These are phyloP conservation scores for Amanita subjunquillea DNA, from an alignment of 768 basidiomycete species.

Conservation along the genomic window DNA sequence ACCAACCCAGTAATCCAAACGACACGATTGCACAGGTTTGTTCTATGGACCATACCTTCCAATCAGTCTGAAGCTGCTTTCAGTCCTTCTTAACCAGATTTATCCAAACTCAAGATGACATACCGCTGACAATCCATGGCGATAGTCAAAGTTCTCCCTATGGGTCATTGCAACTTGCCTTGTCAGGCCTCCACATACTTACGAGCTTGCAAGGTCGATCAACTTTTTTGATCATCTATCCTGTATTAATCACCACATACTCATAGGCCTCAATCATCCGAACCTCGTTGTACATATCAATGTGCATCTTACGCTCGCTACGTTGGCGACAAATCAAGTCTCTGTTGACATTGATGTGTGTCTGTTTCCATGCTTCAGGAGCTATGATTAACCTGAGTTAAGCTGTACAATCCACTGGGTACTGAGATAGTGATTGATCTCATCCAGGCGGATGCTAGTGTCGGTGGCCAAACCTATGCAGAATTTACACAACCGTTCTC, in stretches of 20 bases:
- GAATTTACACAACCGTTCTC: constrained; percentile 46
- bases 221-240: background rate
- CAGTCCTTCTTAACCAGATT: constrained; percentile 51
- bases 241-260: background rate
- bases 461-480: constrained; percentile 45
- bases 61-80: background rate
- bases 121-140: constrained; percentile 49
- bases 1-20: constrained; percentile 53
- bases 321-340: constrained; percentile 39
- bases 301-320: constrained; percentile 40
- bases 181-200: constrained; percentile 40
- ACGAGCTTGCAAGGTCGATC: constrained; percentile 39
- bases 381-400: constrained; percentile 5
- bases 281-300: constrained; percentile 47
- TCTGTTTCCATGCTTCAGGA: background rate
- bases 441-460: constrained; percentile 43
- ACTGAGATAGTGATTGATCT: constrained; percentile 46
- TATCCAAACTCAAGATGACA: constrained; percentile 36
- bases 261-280: constrained; percentile 37
- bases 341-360: constrained; percentile 48
- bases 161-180: constrained; percentile 41
- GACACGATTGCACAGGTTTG: constrained; percentile 50
- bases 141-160: constrained; percentile 54
- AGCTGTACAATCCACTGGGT: constrained; percentile 48
- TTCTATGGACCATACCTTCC: background rate